Evolutionary conservation across 805 yeast species (phyloP).

Genomic region (Peterozyma xylosa): DNA sequence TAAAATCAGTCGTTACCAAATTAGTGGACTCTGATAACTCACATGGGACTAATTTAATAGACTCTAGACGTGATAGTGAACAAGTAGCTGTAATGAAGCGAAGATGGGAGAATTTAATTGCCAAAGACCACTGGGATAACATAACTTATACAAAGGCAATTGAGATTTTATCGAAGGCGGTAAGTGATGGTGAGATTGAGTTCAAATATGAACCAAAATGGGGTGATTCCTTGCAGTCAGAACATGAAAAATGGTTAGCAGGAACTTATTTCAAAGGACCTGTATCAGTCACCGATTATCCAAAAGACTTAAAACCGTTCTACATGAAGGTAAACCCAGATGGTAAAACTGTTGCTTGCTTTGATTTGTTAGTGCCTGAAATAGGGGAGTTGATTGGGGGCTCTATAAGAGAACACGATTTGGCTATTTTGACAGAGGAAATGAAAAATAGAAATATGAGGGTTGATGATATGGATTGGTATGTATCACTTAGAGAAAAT

Average conservation of each 20-base stretch:
- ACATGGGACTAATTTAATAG: conserved; percentile 23
- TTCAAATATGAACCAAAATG: conserved; percentile 43
- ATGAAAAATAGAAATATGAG: conserved; percentile 54
- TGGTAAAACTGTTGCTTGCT: conserved; percentile 72
- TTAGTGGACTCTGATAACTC: conserved; percentile 20
- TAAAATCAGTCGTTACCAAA: conserved; percentile 37
- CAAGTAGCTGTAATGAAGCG: conserved; percentile 27
- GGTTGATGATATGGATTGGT: conserved; percentile 65
- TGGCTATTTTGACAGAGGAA: conserved; percentile 35
- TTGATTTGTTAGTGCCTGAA: conserved; percentile 82
- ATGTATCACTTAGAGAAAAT: conserved; percentile 58
- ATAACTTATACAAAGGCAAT: conserved; percentile 77
- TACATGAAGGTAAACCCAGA: conserved; percentile 66
- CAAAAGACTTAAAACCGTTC: conserved; percentile 73
- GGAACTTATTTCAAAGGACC: conserved; percentile 62
- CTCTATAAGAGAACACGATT: conserved; percentile 75
- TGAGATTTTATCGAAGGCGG: conserved; percentile 32
- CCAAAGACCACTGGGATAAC: conserved; percentile 47
- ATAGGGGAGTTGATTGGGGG: conserved; percentile 96
- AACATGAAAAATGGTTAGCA: conserved; percentile 89
- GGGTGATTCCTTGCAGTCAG: conserved; percentile 74
- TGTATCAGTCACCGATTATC: conserved; percentile 87
- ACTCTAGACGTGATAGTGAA: conserved; percentile 29
- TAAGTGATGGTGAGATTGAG: conserved; percentile 19
- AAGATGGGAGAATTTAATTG: conserved; percentile 56